Percentiles rank a stretch among this genome's conserved stretches.
These are phyloP conservation scores for Onygena corvina DNA, from an alignment of 2,329 filamentous ascomycete species.

Conservation along the genomic window DNA sequence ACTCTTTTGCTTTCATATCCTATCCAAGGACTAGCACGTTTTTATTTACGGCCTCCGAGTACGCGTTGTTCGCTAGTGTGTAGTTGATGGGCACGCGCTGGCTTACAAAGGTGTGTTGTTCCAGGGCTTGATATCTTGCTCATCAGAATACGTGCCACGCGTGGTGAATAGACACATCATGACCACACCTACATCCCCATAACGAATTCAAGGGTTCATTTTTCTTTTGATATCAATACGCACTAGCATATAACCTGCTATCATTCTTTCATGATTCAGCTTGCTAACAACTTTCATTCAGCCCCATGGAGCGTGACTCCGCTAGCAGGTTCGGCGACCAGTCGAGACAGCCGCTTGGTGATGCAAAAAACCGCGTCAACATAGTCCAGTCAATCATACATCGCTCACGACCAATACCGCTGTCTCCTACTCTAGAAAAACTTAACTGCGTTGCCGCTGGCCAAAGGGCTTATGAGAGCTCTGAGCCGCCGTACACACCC, in stretches of 20 bases:
- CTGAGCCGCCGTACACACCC: background rate
- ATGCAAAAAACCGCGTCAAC: constrained; percentile 41
- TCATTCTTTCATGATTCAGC: no score
- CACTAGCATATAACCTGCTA: no score
- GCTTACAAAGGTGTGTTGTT: background rate
- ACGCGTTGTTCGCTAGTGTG: background rate
- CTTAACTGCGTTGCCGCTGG: background rate
- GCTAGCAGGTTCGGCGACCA: background rate
- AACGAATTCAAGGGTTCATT: background rate
- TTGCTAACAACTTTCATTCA: background rate
- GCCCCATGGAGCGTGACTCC: background rate
- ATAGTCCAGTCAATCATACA: constrained; percentile 17
- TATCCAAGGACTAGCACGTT: background rate
- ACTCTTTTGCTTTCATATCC: background rate
- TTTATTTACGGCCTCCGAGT: background rate
- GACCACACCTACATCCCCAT: background rate
- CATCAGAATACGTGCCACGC: background rate
- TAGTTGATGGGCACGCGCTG: background rate
- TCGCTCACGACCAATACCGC: constrained; percentile 7
- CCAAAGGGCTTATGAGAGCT: background rate
- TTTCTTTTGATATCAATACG: no score
- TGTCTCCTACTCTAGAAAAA: constrained; percentile 4
- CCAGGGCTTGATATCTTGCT: background rate
- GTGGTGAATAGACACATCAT: background rate
- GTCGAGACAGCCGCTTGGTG: constrained; percentile 34